Conservation (phyloP, 73 alveolate genomes). For the Strombidium stylifer region DNA sequence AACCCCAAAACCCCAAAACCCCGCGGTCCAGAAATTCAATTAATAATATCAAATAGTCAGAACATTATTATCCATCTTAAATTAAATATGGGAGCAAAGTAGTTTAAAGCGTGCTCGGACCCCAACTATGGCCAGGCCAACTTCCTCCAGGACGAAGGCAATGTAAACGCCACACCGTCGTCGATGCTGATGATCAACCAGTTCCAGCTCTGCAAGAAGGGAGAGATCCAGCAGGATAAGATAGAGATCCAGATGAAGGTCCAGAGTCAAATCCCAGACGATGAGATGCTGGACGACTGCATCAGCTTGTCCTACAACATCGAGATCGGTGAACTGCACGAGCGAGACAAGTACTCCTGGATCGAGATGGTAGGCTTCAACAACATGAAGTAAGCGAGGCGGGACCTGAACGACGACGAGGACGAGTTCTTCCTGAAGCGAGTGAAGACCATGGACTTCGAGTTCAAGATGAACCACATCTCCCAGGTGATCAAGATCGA, state of each 20-base stretch:
- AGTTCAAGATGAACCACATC: constrained; percentile 37
- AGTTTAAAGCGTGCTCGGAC: too few relatives aligned
- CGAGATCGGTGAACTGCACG: constrained; percentile 29
- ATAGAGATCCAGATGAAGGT: constrained; percentile 19
- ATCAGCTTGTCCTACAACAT: constrained; percentile 4
- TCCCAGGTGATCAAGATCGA: constrained; percentile 1
- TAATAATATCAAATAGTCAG: too few relatives aligned
- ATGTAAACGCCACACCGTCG: too few relatives aligned
- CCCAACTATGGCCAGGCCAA: too few relatives aligned
- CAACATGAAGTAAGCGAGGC: not conserved
- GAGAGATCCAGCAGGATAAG: not conserved
- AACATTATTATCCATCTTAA: too few relatives aligned
- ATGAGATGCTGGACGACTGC: constrained; percentile 5
- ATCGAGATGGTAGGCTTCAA: constrained; percentile 15
- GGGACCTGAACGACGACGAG: too few relatives aligned
- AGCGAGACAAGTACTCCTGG: constrained; percentile 31
- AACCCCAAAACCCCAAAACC: too few relatives aligned
- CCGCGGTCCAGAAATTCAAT: too few relatives aligned
- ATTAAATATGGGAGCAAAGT: too few relatives aligned
- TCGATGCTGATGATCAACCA: too few relatives aligned
- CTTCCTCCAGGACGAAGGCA: too few relatives aligned
- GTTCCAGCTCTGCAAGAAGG: not conserved
- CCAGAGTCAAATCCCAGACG: constrained; percentile 5
- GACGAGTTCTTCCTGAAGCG: too few relatives aligned
- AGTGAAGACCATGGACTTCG: constrained; percentile 31